Evolutionary conservation across 2,329 filamentous ascomycete species (phyloP).

Genomic region (Colletotrichum australisinense): DNA sequence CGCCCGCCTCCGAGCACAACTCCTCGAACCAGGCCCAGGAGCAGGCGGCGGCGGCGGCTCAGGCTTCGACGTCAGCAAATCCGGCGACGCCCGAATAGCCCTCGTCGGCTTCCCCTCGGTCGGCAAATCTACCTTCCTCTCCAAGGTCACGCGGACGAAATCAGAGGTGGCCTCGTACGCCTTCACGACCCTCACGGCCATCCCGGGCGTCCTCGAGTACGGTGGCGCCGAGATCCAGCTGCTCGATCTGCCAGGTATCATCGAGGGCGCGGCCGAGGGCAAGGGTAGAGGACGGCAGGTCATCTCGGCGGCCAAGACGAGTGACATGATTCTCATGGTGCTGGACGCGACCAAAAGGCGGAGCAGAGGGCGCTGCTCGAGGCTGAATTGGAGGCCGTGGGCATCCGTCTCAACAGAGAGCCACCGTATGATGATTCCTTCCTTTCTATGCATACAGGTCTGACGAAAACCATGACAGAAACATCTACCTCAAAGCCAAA

Average conservation of each 20-base stretch:
- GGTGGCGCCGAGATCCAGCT: slow-evolving; percentile 98
- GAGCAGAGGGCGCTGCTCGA: slow-evolving; percentile 93
- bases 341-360: slow-evolving; percentile 96
- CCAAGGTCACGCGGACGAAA: slow-evolving; percentile 97
- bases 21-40: slow-evolving; percentile 89
- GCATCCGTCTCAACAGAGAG: slow-evolving; percentile 90
- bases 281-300: slow-evolving; percentile 97
- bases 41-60: slow-evolving; percentile 81
- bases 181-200: slow-evolving; percentile 97
- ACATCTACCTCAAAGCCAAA: slow-evolving; percentile 97
- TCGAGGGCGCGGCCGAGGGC: slow-evolving; percentile 94
- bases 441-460: not conserved
- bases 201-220: slow-evolving; percentile 97
- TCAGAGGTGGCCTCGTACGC: slow-evolving; percentile 96
- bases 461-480: slow-evolving; percentile 62
- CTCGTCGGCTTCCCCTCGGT: slow-evolving; percentile 99
- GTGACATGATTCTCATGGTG: slow-evolving; percentile 96
- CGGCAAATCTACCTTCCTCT: slow-evolving; percentile 98
- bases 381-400: slow-evolving; percentile 92
- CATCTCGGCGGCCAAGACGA: slow-evolving; percentile 97
- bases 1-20: slow-evolving; percentile 90
- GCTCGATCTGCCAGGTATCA: slow-evolving; percentile 96
- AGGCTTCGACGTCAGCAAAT: slow-evolving; percentile 96
- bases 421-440: slow-evolving; percentile 74
- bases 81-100: slow-evolving; percentile 94